A percentile compares a stretch with the other conserved stretches of the same genome.
These are phyloP conservation scores for Trichocomaceae sp. DNA, from an alignment of 2,329 filamentous ascomycete species.

Conservation along the genomic window DNA sequence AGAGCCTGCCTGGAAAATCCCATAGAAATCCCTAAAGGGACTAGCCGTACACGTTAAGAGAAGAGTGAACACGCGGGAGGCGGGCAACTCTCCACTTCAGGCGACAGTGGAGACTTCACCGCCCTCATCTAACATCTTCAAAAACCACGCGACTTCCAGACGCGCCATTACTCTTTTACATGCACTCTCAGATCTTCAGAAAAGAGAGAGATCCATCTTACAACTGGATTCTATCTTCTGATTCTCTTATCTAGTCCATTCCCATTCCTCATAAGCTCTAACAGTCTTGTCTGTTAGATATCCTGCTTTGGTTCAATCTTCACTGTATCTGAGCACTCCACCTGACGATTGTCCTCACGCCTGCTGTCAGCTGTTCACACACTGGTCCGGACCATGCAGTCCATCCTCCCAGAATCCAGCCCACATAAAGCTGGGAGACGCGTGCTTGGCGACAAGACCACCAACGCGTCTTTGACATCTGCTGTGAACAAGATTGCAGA, in stretches of 20 bases:
- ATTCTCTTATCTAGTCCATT: neutral
- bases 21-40: neutral
- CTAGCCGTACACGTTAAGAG: slow-evolving; percentile 10
- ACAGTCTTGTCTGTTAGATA: neutral
- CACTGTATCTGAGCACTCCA: neutral
- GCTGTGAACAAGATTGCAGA: slow-evolving; percentile 18
- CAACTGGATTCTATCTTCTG: neutral
- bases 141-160: slow-evolving; percentile 15
- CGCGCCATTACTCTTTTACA: slow-evolving; percentile 7
- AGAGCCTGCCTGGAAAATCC: neutral
- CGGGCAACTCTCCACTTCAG: slow-evolving; percentile 11
- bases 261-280: neutral
- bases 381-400: slow-evolving; percentile 16
- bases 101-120: slow-evolving; percentile 12
- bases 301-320: neutral
- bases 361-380: neutral
- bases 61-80: neutral
- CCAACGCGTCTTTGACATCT: slow-evolving; percentile 36
- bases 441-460: slow-evolving; percentile 36
- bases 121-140: slow-evolving; percentile 9
- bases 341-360: neutral
- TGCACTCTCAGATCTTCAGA: neutral
- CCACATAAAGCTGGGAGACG: slow-evolving; percentile 33
- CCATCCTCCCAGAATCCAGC: slow-evolving; percentile 22
- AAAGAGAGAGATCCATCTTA: neutral